These are phyloP conservation scores for Metschnikowia noctiluminum DNA, from an alignment of 805 yeast genomes.

Conservation along the genomic window DNA sequence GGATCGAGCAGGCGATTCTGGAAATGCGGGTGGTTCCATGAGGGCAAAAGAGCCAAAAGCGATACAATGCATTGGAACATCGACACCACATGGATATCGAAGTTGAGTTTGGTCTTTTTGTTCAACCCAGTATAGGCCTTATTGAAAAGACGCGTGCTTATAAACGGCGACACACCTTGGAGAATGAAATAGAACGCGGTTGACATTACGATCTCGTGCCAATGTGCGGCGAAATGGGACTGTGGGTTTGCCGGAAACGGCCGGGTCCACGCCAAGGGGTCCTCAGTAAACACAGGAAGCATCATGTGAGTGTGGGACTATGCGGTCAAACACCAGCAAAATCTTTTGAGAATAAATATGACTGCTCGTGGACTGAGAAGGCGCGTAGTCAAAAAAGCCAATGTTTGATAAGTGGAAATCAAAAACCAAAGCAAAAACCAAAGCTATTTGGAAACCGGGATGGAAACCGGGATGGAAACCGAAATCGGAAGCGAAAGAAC, in stretches of 20 bases:
- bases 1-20: slow-evolving; percentile 41
- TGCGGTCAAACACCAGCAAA: too few species aligned
- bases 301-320: background rate
- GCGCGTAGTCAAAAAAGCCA: too few species aligned
- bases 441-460: too few species aligned
- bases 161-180: slow-evolving; percentile 48
- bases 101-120: slow-evolving; percentile 57
- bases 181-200: slow-evolving; percentile 57
- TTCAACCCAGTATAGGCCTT: slow-evolving; percentile 47
- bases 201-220: slow-evolving; percentile 71
- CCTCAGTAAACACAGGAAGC: slow-evolving; percentile 31
- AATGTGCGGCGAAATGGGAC: slow-evolving; percentile 49
- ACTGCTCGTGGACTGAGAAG: too few species aligned
- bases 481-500: too few species aligned
- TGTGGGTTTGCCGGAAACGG: slow-evolving; percentile 47
- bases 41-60: slow-evolving; percentile 55
- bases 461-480: too few species aligned
- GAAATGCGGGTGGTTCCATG: slow-evolving; percentile 55
- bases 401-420: too few species aligned
- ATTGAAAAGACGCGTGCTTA: slow-evolving; percentile 52
- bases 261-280: slow-evolving; percentile 41
- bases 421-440: too few species aligned
- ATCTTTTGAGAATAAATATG: too few species aligned
- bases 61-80: slow-evolving; percentile 78
- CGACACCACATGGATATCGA: slow-evolving; percentile 88